Evolutionary conservation across 1,284 basidiomycete genomes (phyloP), one percentile per base, ranked within the genome.

Genomic region (Rhizoctonia solani): DNA sequence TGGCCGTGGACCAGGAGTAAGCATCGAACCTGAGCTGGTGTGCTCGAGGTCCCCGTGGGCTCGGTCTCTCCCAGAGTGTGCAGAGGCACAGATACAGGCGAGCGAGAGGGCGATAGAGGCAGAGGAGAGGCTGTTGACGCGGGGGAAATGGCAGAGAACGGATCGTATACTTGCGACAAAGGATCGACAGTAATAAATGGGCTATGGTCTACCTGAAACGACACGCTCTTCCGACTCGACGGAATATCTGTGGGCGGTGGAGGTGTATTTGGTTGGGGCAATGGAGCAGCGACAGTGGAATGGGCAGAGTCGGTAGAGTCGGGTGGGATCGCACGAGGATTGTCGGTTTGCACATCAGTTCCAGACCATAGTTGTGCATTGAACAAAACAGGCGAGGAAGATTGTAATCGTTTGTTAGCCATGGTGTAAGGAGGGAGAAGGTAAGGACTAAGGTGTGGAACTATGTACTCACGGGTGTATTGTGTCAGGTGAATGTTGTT

Each of bases 351-450:
- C 21, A 44, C 30, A 16, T 39, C 16, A 27, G 46, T 44, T 25
- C 37, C 37, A 42, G 58, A 61, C 58, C 58, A 61, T 19, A 61
- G 14, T 49, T 46, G 58, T 30, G 58, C 58, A 46, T 61, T 46
- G 30, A 61, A 61, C 58, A 61, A 61, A 34, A 61, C 58, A 50
- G 55, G 58, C 58, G 58, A 49, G 14, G 58, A 49, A 44, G 58
- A 34, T 27, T 21, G 34, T 34, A 5, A 27, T 34, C 4, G 11
- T 34, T 34, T 11, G 50, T 53, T 29, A 53, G 50, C 50, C 50
- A 53, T 53, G 50, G 50, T 53, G 30, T 34, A 34, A 11, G 32
- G 32, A 34, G 13, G 23, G 50, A 32, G 50, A 29, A 29, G 29
- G 21, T 14, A 27, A 21, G 58, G 34, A 50, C 44, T 46, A 49